Percentiles rank a stretch among this genome's conserved stretches.
These are phyloP conservation scores for Aspergillus bombycis DNA, from an alignment of 2,329 filamentous ascomycete genomes.

Conservation along the genomic window DNA sequence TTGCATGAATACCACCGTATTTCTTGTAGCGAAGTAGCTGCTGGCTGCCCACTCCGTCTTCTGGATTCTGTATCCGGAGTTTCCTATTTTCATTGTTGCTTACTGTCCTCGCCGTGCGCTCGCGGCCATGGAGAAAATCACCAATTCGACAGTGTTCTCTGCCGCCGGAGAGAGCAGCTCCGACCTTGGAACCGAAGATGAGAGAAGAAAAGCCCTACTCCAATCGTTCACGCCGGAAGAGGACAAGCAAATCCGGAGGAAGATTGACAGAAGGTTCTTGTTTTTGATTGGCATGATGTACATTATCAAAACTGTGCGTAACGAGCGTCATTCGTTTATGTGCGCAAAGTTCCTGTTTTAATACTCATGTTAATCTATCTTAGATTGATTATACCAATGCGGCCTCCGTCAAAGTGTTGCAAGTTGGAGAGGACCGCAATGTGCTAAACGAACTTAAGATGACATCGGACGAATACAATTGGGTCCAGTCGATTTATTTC, in stretches of 20 bases:
- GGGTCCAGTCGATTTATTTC: constrained; percentile 21
- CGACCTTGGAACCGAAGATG: constrained; percentile 1
- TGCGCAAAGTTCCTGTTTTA: not conserved
- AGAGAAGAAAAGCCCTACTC: constrained; percentile 13
- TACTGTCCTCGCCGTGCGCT: not conserved
- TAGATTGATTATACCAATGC: constrained; percentile 20
- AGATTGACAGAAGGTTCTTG: constrained; percentile 16
- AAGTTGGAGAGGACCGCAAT: constrained; percentile 15
- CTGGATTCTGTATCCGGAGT: too few relatives aligned
- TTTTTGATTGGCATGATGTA: constrained; percentile 17
- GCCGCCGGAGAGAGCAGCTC: constrained; percentile 1
- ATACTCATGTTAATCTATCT: not conserved
- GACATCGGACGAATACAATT: constrained; percentile 18
- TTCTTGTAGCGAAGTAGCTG: not conserved
- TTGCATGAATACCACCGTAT: not conserved
- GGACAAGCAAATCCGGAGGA: constrained; percentile 13
- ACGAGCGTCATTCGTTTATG: not conserved
- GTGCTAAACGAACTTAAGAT: constrained; percentile 12
- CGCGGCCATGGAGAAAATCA: not conserved
- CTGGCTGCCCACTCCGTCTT: not conserved
- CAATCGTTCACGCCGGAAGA: constrained; percentile 17
- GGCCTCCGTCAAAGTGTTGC: constrained; percentile 16
- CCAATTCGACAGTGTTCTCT: not conserved
- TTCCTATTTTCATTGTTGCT: not conserved
- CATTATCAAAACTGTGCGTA: constrained; percentile 15